phyloP scores from a whole-genome alignment of 148 eudicot genomes.

The Nyssa sinensis region DNA sequence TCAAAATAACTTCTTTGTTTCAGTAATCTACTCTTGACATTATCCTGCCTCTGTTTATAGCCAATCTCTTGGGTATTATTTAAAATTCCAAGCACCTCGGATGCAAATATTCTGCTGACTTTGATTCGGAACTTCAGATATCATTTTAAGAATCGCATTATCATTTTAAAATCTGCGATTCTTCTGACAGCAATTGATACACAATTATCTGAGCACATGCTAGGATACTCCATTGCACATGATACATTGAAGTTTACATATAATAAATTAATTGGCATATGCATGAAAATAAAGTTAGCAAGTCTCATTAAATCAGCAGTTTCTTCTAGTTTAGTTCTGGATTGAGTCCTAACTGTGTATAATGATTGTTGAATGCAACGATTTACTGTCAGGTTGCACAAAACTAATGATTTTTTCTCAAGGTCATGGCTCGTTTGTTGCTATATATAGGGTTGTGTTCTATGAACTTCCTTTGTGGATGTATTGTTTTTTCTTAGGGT shows the following conservation, averaged over 20 bases:
- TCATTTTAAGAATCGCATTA: not conserved
- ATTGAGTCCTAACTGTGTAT: not conserved
- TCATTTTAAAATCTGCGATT: not conserved
- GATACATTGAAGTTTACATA: not conserved
- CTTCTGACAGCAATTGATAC: not conserved
- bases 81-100: not conserved
- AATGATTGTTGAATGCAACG: not conserved
- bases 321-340: slow-evolving; percentile 1
- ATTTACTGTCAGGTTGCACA: too few species aligned
- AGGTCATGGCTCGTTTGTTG: not conserved
- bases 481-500: too few species aligned
- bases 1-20: not conserved
- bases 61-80: not conserved
- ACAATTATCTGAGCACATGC: not conserved
- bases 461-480: too few species aligned
- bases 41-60: not conserved
- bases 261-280: not conserved
- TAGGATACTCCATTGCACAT: not conserved
- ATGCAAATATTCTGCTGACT: not conserved
- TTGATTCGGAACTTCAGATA: not conserved
- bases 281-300: not conserved
- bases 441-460: not conserved
- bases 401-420: not conserved
- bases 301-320: not conserved
- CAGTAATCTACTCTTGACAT: not conserved